Percentiles rank a stretch among this genome's conserved stretches.
phyloP scores from a whole-genome alignment of 306 rosid species.

The Acacia melanoxylon region DNA sequence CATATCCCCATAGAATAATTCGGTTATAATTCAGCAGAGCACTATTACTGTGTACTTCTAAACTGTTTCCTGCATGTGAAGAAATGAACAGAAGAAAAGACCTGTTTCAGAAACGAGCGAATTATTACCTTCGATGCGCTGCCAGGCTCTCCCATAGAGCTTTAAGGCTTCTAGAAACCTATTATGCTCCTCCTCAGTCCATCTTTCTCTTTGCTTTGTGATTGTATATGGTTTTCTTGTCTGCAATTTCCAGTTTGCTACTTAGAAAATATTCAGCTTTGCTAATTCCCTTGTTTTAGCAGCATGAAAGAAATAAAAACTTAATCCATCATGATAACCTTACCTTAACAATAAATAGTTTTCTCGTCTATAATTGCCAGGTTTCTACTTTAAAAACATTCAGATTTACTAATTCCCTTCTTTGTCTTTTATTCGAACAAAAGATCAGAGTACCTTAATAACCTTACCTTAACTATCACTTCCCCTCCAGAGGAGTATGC shows the following conservation, averaged over 20 bases:
- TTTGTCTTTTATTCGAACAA: slow-evolving; percentile 45
- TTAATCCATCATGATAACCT: not conserved
- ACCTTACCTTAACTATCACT: slow-evolving; percentile 62
- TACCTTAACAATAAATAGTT: slow-evolving; percentile 56
- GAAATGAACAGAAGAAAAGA: slow-evolving; percentile 9
- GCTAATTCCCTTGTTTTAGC: not conserved
- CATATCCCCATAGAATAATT: slow-evolving; percentile 16
- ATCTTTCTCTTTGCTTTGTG: slow-evolving; percentile 96
- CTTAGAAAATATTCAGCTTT: slow-evolving; percentile 25
- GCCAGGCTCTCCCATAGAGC: slow-evolving; percentile 98
- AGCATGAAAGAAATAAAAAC: not conserved
- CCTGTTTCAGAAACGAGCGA: not conserved
- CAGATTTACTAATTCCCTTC: slow-evolving; percentile 7
- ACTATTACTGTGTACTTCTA: slow-evolving; percentile 21
- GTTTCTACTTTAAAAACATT: slow-evolving; percentile 25
- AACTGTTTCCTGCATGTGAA: slow-evolving; percentile 7
- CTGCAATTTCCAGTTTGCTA: slow-evolving; percentile 47
- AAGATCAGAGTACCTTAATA: not conserved
- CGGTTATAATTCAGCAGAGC: slow-evolving; percentile 15
- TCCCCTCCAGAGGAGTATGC: slow-evolving; percentile 79
- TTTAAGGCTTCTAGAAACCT: slow-evolving; percentile 92
- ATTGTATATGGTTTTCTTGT: slow-evolving; percentile 91
- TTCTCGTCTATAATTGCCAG: slow-evolving; percentile 62
- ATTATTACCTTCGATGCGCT: slow-evolving; percentile 85
- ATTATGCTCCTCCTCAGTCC: slow-evolving; percentile 98